Evolutionary conservation across 257 asterid species (phyloP), one percentile per base, ranked within the genome.

Genomic region (Nicotiana tabacum): DNA sequence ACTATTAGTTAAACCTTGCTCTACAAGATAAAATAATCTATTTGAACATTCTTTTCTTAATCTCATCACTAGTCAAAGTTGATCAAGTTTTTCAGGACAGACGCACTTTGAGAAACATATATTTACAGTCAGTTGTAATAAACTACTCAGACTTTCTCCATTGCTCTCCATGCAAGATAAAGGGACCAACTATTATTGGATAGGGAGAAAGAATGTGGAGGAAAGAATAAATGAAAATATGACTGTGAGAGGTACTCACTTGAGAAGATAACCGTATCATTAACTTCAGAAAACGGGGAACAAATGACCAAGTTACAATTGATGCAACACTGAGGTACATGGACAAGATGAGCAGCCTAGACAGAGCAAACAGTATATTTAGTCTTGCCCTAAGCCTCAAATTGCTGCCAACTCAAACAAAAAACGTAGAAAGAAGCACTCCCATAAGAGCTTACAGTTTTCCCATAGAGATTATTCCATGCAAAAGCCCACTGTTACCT

Each of bases 381-480:
- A 76, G 80, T 76, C 64, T 48, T 51, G 27, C 39, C 56, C 64
- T 53, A 8, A 76, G 80, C 65, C 65, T 76, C 46, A 0, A 27
- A 76, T 15, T 51, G 46, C 46, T 51, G 64, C 80, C 64, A 76
- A 76, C 29, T 76, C 39, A 76, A 76, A 51, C 62, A 15, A 76
- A 51, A 51, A 76, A 76, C 17, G 4, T 29, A 51, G 46, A 29
- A 51, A 76, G 46, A 51, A 60, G 80, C 64, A 76, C 0, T 13
- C 29, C 24, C 43, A 51, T 43, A 51, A 78, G 51, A 9, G 84
- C 98, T 86, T 86, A 95, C 99, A 92, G 76, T 90, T 91, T 95
- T 82, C 98, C 99, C 97, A 95, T 92, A 62, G 98, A 92, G 83
- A 89, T 74, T 87, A 95, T 91, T 89, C 99, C 99, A 61, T 81